phyloP scores from a whole-genome alignment of 2,329 filamentous ascomycete species.

The Dactylellina haptotyla region DNA sequence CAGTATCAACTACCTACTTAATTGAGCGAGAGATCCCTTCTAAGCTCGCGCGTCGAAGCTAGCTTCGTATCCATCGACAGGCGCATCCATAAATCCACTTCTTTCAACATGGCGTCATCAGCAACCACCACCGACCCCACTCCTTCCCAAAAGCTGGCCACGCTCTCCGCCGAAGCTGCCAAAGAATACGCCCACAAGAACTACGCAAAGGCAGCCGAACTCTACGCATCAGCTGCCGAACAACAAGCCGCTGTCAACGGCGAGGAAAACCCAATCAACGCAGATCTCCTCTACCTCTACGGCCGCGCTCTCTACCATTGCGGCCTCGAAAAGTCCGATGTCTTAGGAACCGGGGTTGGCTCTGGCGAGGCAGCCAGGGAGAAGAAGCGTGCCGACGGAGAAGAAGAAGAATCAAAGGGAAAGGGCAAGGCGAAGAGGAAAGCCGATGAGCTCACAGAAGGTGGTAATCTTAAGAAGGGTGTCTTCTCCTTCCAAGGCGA shows the following conservation, averaged over 20 bases:
- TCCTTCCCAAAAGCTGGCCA: constrained; percentile 47
- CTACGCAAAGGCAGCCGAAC: constrained; percentile 83
- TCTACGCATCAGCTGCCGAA: constrained; percentile 88
- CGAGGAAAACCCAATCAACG: constrained; percentile 79
- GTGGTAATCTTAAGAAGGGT: constrained; percentile 59
- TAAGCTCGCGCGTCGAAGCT: not conserved
- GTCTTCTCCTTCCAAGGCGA: constrained; percentile 86
- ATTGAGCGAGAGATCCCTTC: not conserved
- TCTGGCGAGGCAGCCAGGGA: constrained; percentile 70
- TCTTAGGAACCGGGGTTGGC: constrained; percentile 76
- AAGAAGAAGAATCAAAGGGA: constrained; percentile 63
- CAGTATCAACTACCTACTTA: not conserved
- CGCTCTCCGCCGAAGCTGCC: constrained; percentile 56
- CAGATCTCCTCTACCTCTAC: constrained; percentile 92
- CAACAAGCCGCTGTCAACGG: constrained; percentile 91
- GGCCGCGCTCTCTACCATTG: constrained; percentile 93
- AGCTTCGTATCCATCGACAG: not conserved
- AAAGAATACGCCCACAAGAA: constrained; percentile 81
- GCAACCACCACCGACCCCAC: constrained; percentile 11
- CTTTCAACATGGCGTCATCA: constrained; percentile 29
- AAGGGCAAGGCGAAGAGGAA: constrained; percentile 61
- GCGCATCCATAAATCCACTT: not conserved
- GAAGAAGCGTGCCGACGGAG: constrained; percentile 65
- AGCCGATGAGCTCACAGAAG: constrained; percentile 55
- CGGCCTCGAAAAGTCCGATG: constrained; percentile 91